Percentiles rank a stretch among this genome's conserved stretches.
Evolutionary conservation across 768 basidiomycete species (phyloP).

Genomic region (Amanita rimosa): DNA sequence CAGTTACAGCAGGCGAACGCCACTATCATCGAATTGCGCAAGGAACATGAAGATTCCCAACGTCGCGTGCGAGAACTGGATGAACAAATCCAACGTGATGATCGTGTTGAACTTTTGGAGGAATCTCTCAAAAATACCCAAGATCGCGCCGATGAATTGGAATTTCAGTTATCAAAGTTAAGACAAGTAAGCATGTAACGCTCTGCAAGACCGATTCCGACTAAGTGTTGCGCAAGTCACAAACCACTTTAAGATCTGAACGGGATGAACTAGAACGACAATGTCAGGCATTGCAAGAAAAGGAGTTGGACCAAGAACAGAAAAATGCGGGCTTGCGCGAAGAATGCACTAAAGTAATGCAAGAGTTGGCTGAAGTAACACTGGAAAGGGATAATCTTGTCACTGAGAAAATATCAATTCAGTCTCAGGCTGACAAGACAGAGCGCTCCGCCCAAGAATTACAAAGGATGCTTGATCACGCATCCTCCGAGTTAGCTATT

Average conservation of each 20-base stretch:
- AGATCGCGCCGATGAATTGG: slow-evolving; percentile 73
- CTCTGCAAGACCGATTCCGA: not conserved
- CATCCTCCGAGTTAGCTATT: slow-evolving; percentile 39
- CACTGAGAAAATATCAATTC: slow-evolving; percentile 38
- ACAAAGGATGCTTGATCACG: slow-evolving; percentile 47
- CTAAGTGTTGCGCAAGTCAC: slow-evolving; percentile 26
- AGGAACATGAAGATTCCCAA: slow-evolving; percentile 41
- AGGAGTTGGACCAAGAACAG: slow-evolving; percentile 34
- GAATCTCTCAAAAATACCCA: slow-evolving; percentile 66
- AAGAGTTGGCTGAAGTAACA: slow-evolving; percentile 31
- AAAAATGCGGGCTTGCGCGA: slow-evolving; percentile 37
- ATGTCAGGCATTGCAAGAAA: slow-evolving; percentile 26
- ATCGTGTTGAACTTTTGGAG: slow-evolving; percentile 68
- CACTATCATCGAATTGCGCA: slow-evolving; percentile 38
- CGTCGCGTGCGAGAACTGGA: slow-evolving; percentile 60
- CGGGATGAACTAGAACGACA: slow-evolving; percentile 43
- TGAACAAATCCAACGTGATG: slow-evolving; percentile 77
- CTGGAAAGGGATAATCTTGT: slow-evolving; percentile 34
- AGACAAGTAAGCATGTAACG: slow-evolving; percentile 35
- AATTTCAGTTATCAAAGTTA: slow-evolving; percentile 69
- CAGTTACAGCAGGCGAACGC: slow-evolving; percentile 58
- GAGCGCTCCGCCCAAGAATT: slow-evolving; percentile 38
- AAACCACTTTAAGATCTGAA: slow-evolving; percentile 48
- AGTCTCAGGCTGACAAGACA: slow-evolving; percentile 32
- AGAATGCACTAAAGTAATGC: slow-evolving; percentile 24